Evolutionary conservation across 1,139 yeast genomes (phyloP), one percentile per base, ranked within the genome.

Genomic region (Meyerozyma athensensis): DNA sequence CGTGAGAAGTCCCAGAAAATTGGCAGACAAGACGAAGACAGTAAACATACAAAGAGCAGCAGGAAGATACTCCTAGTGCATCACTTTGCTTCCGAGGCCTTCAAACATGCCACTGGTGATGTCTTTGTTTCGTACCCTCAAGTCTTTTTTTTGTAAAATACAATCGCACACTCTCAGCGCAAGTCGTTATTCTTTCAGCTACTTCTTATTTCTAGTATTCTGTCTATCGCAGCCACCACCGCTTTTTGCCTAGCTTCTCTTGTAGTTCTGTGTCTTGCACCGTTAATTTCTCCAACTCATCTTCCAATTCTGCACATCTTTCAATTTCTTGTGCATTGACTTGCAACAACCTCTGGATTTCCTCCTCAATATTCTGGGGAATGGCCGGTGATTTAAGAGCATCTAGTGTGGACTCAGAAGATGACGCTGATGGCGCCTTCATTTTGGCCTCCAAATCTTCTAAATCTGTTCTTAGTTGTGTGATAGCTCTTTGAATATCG

Each of bases 401-500:
- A 3, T 35, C 36, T 8, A 38, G 23, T 10, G 43, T 42, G 3
- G 49, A 37, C 34, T 49, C 34, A 37, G 46, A 26, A 33, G 44
- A 26, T 26, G 30, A 39, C 21, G 53, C 48, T 7, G 49, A 40
- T 13, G 46, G 51, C 14, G 41, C 43, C 26, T 53, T 50, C 13
- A 68, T 53, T 47, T 74, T 69, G 26, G 63, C 54, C 38, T 68
- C 74, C 40, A 83, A 59, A 18, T 76, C 78, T 2, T 63, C 63
- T 16, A 85, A 72, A 43, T 79, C 81, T 2, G 61, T 54, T 39
- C 67, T 61, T 42, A 89, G 63, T 34, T 73, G 73, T 18, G 69
- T 73, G 43, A 87, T 87, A 40, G 78, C 83, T 37, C 79, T 83
- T 37, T 70, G 68, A 21, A 89, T 61, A 18, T 83, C 80, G 8